Evolutionary conservation across 768 basidiomycete genomes (phyloP).

Genomic region (Phaffia tasmanica): DNA sequence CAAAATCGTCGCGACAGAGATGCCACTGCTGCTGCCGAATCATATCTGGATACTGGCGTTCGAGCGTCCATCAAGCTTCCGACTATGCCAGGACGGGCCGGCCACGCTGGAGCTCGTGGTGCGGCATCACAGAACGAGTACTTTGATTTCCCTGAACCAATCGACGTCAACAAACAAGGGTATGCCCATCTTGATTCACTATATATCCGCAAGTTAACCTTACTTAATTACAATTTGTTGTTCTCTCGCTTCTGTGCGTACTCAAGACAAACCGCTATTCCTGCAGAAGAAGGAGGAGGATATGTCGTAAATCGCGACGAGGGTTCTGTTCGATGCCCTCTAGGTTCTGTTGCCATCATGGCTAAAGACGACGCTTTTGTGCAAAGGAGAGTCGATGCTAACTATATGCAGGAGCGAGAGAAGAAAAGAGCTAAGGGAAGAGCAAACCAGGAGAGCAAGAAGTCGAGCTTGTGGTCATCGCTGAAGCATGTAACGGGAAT

Average conservation of each 20-base stretch:
- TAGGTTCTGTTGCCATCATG: not conserved
- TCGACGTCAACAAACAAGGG: not conserved
- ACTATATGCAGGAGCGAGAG: conserved; percentile 14
- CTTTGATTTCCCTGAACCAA: conserved; percentile 10
- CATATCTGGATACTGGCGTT: too few species aligned
- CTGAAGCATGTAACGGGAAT: not conserved
- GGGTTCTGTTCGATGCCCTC: not conserved
- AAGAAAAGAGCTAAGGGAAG: conserved; percentile 9
- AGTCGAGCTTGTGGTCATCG: not conserved
- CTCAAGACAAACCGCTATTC: not conserved
- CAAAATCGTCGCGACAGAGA: too few species aligned
- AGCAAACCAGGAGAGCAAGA: not conserved
- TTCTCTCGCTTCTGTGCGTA: not conserved
- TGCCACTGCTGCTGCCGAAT: too few species aligned
- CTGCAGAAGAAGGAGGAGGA: conserved; percentile 2
- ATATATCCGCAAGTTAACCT: not conserved
- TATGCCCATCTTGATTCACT: too few species aligned
- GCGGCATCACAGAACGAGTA: too few species aligned
- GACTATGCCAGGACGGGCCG: too few species aligned
- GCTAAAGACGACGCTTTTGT: conserved; percentile 3
- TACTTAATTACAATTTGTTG: not conserved
- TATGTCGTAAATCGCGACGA: too few species aligned
- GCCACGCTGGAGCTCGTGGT: too few species aligned
- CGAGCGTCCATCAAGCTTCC: too few species aligned
- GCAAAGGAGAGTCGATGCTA: not conserved